Conservation (phyloP, 2,329 filamentous ascomycete genomes). For the Aspergillus glaucus region DNA sequence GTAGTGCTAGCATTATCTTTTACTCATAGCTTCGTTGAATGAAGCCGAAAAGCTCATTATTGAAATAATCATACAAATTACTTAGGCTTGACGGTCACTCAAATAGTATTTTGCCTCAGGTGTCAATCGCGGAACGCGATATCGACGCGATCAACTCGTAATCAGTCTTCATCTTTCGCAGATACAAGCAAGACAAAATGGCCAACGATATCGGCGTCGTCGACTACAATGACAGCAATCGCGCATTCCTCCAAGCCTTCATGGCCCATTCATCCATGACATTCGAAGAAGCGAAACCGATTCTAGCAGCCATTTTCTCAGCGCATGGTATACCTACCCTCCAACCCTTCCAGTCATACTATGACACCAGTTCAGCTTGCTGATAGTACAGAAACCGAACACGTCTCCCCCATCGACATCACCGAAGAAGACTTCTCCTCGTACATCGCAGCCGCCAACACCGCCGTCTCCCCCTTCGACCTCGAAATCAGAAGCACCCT, state of each 20-base stretch:
- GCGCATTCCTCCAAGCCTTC: slow-evolving; percentile 86
- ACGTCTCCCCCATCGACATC: slow-evolving; percentile 56
- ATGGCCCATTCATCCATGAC: slow-evolving; percentile 73
- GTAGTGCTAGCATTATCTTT: background rate
- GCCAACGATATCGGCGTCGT: slow-evolving; percentile 12
- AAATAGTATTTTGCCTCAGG: no score
- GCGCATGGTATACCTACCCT: slow-evolving; percentile 41
- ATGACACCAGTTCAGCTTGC: no score
- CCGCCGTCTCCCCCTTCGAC: slow-evolving; percentile 71
- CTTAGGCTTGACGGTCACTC: no score
- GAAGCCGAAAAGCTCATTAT: background rate
- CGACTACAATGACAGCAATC: slow-evolving; percentile 60
- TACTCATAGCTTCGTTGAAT: background rate
- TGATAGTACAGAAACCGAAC: slow-evolving; percentile 34
- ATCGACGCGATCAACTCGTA: no score
- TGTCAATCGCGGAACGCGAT: no score
- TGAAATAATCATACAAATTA: no score
- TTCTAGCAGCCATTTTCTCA: slow-evolving; percentile 71
- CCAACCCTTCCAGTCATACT: background rate
- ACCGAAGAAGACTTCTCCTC: slow-evolving; percentile 60
- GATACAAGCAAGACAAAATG: slow-evolving; percentile 4
- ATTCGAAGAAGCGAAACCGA: slow-evolving; percentile 61
- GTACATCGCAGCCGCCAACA: slow-evolving; percentile 65
- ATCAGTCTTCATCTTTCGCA: background rate
- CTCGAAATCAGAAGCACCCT: slow-evolving; percentile 73